Percentiles rank a stretch among this genome's conserved stretches.
These are phyloP conservation scores for Saxispiralis lemnorum DNA, from an alignment of 495 filamentous ascomycete genomes.

Conservation along the genomic window DNA sequence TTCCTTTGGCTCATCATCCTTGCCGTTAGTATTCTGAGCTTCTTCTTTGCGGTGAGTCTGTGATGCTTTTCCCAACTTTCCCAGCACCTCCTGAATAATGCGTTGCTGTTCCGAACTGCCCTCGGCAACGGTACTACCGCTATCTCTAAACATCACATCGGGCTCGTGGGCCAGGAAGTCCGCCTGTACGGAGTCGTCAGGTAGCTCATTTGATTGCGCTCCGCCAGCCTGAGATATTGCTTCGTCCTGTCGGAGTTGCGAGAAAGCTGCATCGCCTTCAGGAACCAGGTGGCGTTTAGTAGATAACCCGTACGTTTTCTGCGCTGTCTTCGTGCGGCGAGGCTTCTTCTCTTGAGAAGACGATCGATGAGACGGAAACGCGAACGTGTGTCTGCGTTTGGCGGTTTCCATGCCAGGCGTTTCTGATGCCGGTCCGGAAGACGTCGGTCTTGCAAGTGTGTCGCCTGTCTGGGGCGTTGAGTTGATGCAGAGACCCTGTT, in stretches of 20 bases:
- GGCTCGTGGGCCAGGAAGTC: slow-evolving; percentile 14
- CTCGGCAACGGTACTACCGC: slow-evolving; percentile 9
- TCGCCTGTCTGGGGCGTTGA: too few relatives aligned
- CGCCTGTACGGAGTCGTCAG: slow-evolving; percentile 3
- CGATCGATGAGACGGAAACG: neutral
- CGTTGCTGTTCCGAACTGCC: slow-evolving; percentile 1
- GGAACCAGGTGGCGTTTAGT: too few relatives aligned
- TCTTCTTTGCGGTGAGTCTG: too few relatives aligned
- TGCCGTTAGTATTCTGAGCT: too few relatives aligned
- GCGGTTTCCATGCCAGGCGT: neutral
- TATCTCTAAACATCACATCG: slow-evolving; percentile 13
- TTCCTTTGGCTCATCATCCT: too few relatives aligned
- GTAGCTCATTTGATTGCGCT: neutral
- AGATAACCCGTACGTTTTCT: slow-evolving; percentile 6
- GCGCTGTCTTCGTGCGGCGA: slow-evolving; percentile 5
- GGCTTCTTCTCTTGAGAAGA: neutral
- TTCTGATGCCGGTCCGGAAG: neutral
- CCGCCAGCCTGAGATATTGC: too few relatives aligned
- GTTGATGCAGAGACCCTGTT: slow-evolving; percentile 3
- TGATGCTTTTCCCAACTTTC: too few relatives aligned
- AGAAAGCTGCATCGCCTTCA: too few relatives aligned
- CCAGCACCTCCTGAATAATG: slow-evolving; percentile 2
- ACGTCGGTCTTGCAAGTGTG: neutral
- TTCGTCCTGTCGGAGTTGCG: too few relatives aligned
- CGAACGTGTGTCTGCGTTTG: neutral